Evolutionary conservation across 208 protist genomes (phyloP), one percentile per base, ranked within the genome.

Genomic region (Acanthamoeba triangularis): DNA sequence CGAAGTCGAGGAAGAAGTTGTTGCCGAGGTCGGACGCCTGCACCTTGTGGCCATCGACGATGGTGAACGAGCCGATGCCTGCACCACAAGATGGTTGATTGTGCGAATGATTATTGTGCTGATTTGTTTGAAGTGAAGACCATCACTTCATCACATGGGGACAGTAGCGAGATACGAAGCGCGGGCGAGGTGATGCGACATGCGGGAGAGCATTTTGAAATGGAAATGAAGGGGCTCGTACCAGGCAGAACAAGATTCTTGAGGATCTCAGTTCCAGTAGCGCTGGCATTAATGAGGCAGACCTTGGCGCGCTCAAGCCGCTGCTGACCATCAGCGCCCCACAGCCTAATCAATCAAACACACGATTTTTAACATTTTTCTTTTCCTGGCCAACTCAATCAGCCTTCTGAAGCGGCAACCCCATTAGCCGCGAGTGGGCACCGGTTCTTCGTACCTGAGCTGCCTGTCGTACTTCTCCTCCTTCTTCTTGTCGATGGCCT

Each of bases 191-290:
- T 35, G 65, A 28, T 0, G 16, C 65, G 4, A 44, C 11, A 47
- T 25, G 37, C 10, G 14, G 8, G 35, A 25, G 69, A 20, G 35
- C 69, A 78, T 78, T 25, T 78, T 25, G 8, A 78, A 78, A 11
- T 18, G 33, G 25, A 78, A 85, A 59, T 6, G 47, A 14, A 85
- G 0, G 44, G 10, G 14, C 16, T 6, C 85, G 33, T 20, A 98
- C 98, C 98, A 16, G 99, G 98, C 23, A 99, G 96, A 33, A 99
- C 97, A 7, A 99, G 94, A 93, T 99, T 99, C 96, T 99, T 99
- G 14, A 99, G 96, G 3, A 98, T 98, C 91, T 99, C 99, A 41
- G 97, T 98, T n/a, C 98, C 98, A 6, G 97, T 97, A 10, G 98
- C 98, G 44, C 97, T 99, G 33, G 97, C 98, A 74, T 99, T 99